Conservation (phyloP, 805 yeast species). For the Saccharomycopsis olivae region DNA sequence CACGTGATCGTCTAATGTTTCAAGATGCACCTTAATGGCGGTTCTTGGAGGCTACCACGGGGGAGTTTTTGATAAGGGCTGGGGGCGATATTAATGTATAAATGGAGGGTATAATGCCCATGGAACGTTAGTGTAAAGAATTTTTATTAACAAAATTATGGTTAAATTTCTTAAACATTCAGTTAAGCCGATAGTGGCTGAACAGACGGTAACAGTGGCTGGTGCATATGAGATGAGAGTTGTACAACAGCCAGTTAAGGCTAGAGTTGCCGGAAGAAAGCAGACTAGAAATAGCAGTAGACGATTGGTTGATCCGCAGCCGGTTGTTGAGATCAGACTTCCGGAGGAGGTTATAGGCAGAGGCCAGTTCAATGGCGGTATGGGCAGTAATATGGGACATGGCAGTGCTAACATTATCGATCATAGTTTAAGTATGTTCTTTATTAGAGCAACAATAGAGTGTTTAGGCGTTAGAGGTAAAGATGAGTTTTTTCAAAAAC, state of each 20-base stretch:
- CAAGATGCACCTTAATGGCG: too few species aligned
- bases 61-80: too few species aligned
- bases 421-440: slow-evolving; percentile 15
- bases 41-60: neutral
- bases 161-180: slow-evolving; percentile 17
- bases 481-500: slow-evolving; percentile 16
- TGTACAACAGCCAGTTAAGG: slow-evolving; percentile 19
- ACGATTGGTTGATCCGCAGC: slow-evolving; percentile 19
- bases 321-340: slow-evolving; percentile 16
- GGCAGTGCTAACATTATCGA: slow-evolving; percentile 9
- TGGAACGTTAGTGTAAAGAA: neutral
- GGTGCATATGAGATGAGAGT: slow-evolving; percentile 11
- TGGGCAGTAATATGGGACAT: too few species aligned
- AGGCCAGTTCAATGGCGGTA: too few species aligned
- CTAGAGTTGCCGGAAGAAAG: slow-evolving; percentile 19
- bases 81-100: neutral
- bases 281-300: slow-evolving; percentile 16
- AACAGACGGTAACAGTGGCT: neutral
- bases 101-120: neutral
- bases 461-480: slow-evolving; percentile 13
- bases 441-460: slow-evolving; percentile 17
- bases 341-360: neutral
- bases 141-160: slow-evolving; percentile 8
- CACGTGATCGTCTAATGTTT: too few species aligned
- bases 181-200: slow-evolving; percentile 11